A percentile compares a stretch with the other conserved stretches of the same genome.
Conservation (phyloP, 306 rosid genomes). For the Cucurbita maxima region DNA sequence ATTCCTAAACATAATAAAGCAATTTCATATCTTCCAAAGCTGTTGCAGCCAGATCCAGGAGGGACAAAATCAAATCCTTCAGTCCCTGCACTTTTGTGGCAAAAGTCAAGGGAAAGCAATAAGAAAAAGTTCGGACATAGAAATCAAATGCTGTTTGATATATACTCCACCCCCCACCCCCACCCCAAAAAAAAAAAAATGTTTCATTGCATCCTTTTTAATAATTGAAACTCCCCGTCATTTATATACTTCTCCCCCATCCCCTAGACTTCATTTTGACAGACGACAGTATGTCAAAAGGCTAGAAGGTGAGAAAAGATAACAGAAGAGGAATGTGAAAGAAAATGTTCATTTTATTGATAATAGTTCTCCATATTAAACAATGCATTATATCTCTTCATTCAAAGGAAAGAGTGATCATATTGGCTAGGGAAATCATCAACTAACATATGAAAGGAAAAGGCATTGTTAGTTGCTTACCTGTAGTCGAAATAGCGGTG, state of each 20-base stretch:
- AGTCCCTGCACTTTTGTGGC: constrained; percentile 92
- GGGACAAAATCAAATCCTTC: constrained; percentile 84
- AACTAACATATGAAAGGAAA: background rate
- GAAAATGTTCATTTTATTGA: background rate
- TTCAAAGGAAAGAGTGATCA: background rate
- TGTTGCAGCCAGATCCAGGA: constrained; percentile 40
- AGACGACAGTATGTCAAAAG: background rate
- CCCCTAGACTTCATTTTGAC: background rate
- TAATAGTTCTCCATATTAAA: background rate
- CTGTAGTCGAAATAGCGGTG: constrained; percentile 95
- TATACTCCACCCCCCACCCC: too few relatives aligned
- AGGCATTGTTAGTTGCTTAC: constrained; percentile 17
- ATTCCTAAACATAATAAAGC: constrained; percentile 79
- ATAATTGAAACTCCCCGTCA: background rate
- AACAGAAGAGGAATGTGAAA: background rate
- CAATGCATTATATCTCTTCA: background rate
- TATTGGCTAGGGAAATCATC: background rate
- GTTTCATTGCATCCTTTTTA: background rate
- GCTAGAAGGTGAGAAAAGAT: background rate
- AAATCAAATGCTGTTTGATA: background rate
- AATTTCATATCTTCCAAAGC: constrained; percentile 75
- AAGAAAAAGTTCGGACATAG: background rate
- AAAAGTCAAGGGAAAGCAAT: constrained; percentile 15
- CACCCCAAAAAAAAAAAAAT: background rate
- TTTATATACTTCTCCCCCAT: background rate